A percentile compares a stretch with the other conserved stretches of the same genome.
phyloP scores from a whole-genome alignment of 2,329 filamentous ascomycete species.

The Claviceps humidiphila region DNA sequence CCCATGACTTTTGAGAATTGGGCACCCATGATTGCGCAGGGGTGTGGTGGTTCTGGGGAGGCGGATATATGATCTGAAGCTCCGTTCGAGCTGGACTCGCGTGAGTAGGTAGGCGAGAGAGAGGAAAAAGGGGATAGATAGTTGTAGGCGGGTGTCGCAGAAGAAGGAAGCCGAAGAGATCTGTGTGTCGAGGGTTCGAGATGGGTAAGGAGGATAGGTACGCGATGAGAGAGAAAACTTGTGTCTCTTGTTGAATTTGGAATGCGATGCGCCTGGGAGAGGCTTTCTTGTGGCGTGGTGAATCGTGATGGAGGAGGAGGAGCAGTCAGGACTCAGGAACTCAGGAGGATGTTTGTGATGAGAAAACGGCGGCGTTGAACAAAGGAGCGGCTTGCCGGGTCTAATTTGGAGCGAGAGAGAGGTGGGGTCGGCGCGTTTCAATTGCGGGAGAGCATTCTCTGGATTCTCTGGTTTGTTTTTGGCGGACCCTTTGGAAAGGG shows the following conservation, averaged over 20 bases:
- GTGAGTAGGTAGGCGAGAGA: background rate
- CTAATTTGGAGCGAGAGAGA: background rate
- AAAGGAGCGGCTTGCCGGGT: background rate
- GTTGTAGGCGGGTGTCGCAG: background rate
- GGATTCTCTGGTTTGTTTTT: background rate
- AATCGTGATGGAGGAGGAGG: too few relatives aligned
- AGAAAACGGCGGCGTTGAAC: background rate
- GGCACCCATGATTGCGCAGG: constrained; percentile 61
- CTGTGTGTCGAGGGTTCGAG: too few relatives aligned
- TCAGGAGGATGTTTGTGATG: background rate
- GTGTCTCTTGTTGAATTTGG: too few relatives aligned
- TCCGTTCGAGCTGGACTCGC: background rate
- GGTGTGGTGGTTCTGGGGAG: too few relatives aligned
- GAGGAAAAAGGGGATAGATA: background rate
- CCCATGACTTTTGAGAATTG: constrained; percentile 93
- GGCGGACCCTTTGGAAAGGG: background rate
- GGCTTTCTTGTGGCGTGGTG: too few relatives aligned
- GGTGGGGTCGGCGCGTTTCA: background rate
- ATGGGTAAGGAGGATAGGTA: too few relatives aligned
- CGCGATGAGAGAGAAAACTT: too few relatives aligned
- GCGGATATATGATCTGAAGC: too few relatives aligned
- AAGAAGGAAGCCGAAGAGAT: too few relatives aligned
- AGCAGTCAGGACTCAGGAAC: too few relatives aligned
- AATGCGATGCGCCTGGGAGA: too few relatives aligned
- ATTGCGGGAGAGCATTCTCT: background rate